Evolutionary conservation across 2,329 filamentous ascomycete species (phyloP).

Genomic region (Geoglossum cookeanum): DNA sequence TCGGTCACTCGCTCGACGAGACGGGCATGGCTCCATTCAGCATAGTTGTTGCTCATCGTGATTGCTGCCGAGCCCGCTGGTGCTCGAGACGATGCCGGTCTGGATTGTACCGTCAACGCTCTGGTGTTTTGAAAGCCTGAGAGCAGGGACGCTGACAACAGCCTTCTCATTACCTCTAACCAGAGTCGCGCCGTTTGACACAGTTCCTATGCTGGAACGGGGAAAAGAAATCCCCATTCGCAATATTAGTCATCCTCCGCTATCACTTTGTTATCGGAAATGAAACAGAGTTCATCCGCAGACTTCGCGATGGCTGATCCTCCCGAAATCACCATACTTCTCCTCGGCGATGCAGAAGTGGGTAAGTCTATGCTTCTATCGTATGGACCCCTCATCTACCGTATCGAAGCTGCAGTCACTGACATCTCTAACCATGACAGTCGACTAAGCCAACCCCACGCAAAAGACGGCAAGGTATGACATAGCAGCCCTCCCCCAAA

Average conservation of each 20-base stretch:
- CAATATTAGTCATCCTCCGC: not conserved
- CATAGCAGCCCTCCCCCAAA: not conserved
- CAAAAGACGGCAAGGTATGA: not conserved
- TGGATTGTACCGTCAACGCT: not conserved
- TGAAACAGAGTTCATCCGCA: not conserved
- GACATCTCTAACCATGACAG: not conserved
- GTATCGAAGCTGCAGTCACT: not conserved
- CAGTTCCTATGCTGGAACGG: not conserved
- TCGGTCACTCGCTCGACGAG: constrained; percentile 48
- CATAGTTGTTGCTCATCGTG: constrained; percentile 29
- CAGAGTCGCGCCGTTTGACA: not conserved
- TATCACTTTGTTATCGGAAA: not conserved
- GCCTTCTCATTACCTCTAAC: not conserved
- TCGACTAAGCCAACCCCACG: not conserved
- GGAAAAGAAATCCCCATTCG: constrained; percentile 28
- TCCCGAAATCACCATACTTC: constrained; percentile 27
- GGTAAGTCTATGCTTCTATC: constrained; percentile 45
- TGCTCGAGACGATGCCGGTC: not conserved
- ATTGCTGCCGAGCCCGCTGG: constrained; percentile 14
- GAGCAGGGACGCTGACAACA: not conserved
- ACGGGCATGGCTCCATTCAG: constrained; percentile 46
- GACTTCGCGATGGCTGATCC: not conserved
- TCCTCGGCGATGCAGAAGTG: constrained; percentile 38
- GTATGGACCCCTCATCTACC: constrained; percentile 21
- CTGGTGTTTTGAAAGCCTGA: not conserved